Percentiles rank a stretch among this genome's conserved stretches.
phyloP scores from a whole-genome alignment of 192 early-diverging fungal species.

The Obelidium mucronatum region DNA sequence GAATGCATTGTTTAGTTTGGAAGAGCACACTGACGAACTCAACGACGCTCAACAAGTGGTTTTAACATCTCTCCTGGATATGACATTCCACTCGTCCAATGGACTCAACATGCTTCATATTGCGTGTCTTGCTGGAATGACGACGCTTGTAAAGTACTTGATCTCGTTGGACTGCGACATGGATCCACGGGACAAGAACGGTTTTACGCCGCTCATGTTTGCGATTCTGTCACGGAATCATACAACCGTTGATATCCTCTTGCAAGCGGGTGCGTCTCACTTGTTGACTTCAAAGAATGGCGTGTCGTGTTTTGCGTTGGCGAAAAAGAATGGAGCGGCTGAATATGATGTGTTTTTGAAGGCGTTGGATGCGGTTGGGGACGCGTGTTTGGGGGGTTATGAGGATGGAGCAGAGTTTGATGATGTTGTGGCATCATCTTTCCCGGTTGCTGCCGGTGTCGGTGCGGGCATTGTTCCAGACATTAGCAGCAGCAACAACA shows the following conservation, averaged over 20 bases:
- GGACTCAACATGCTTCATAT: conserved; percentile 45
- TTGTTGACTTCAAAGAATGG: conserved; percentile 22
- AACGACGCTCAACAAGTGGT: conserved; percentile 8
- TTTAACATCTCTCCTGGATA: conserved; percentile 22
- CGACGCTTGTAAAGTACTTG: conserved; percentile 48
- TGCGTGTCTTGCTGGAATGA: conserved; percentile 37
- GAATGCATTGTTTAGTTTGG: conserved; percentile 11
- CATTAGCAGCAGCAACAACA: background rate
- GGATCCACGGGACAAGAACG: conserved; percentile 38
- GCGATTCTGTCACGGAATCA: conserved; percentile 39
- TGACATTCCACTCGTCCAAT: conserved; percentile 18
- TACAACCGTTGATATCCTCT: conserved; percentile 32
- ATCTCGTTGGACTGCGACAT: conserved; percentile 32
- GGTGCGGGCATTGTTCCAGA: background rate
- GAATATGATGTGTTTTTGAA: conserved; percentile 6
- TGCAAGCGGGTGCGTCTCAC: conserved; percentile 39
- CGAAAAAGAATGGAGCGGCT: conserved; percentile 1
- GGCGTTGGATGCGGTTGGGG: background rate
- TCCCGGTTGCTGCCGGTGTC: background rate
- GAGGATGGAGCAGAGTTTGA: background rate
- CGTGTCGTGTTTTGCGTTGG: conserved; percentile 26
- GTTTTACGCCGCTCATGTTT: conserved; percentile 49
- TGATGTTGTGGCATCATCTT: background rate
- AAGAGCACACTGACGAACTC: conserved; percentile 19
- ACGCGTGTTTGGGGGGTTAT: background rate